phyloP scores from a whole-genome alignment of 1,284 basidiomycete species.

The Agroathelia rolfsii region DNA sequence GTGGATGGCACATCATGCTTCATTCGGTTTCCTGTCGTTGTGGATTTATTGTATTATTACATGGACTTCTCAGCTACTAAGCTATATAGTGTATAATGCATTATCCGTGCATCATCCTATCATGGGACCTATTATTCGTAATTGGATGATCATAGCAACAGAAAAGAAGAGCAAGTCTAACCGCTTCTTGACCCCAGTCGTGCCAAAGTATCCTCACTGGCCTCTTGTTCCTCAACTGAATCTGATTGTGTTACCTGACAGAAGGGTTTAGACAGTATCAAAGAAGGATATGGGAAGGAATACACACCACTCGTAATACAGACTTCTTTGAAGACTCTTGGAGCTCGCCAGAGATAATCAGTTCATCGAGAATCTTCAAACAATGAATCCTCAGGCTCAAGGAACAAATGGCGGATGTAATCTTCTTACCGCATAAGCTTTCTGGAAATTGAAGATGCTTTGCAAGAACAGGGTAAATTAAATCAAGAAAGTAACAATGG shows the following conservation, averaged over 20 bases:
- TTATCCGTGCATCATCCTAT: no score
- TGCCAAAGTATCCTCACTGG: conserved; percentile 67
- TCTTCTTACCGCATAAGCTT: conserved; percentile 81
- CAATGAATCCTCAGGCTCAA: conserved; percentile 6
- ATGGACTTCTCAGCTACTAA: no score
- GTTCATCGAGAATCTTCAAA: conserved; percentile 84
- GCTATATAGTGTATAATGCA: no score
- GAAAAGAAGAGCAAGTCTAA: no score
- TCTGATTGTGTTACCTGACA: conserved; percentile 74
- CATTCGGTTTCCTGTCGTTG: no score
- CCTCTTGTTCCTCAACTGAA: conserved; percentile 72
- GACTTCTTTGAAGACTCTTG: conserved; percentile 99
- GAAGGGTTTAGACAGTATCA: no score
- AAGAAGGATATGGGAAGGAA: no score
- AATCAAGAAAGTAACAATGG: conserved; percentile 2
- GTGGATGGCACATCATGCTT: no score
- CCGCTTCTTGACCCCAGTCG: conserved; percentile 60
- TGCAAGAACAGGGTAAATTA: conserved; percentile 6
- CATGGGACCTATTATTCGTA: no score
- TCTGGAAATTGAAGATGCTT: conserved; percentile 99
- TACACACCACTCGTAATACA: conserved; percentile 74
- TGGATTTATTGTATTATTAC: no score
- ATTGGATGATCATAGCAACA: no score
- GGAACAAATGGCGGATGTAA: conserved; percentile 7
- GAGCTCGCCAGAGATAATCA: conserved; percentile 96